Conservation (phyloP, 108 stramenopile species). For the Skeletonema tropicum region DNA sequence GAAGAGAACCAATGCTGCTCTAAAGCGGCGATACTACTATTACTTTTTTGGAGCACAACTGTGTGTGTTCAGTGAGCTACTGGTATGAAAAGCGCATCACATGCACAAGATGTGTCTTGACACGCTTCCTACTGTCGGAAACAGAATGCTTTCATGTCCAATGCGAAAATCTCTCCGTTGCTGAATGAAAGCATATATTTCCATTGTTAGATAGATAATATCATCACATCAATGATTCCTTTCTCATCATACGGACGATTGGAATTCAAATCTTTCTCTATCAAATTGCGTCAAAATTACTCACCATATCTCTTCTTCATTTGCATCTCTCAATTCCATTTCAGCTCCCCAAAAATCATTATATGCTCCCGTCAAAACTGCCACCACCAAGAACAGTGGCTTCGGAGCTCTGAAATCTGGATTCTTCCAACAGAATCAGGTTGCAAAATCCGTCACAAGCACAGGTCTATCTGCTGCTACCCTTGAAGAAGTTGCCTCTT, state of each 20-base stretch:
- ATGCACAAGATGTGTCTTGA: neutral
- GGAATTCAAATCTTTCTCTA: neutral
- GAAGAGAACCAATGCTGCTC: neutral
- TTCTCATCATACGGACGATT: neutral
- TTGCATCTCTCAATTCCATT: neutral
- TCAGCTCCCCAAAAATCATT: slow-evolving; percentile 43
- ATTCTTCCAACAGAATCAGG: slow-evolving; percentile 34
- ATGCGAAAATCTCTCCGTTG: neutral
- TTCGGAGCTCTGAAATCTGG: slow-evolving; percentile 39
- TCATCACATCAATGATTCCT: neutral
- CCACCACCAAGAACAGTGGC: slow-evolving; percentile 13
- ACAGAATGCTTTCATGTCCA: too few relatives aligned
- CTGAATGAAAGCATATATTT: neutral
- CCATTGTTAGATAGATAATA: neutral
- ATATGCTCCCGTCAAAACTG: slow-evolving; percentile 25
- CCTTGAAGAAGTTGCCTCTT: slow-evolving; percentile 42
- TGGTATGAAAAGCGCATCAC: neutral
- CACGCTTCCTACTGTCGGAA: neutral
- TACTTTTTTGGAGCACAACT: neutral
- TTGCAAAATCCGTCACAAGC: slow-evolving; percentile 3
- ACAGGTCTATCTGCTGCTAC: slow-evolving; percentile 36
- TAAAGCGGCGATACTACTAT: neutral
- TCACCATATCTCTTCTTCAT: neutral
- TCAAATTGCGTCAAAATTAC: neutral
- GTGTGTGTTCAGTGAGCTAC: neutral